Percentiles rank a stretch among this genome's conserved stretches.
Evolutionary conservation across 2,329 filamentous ascomycete genomes (phyloP).

Genomic region (Catunica adiposa): DNA sequence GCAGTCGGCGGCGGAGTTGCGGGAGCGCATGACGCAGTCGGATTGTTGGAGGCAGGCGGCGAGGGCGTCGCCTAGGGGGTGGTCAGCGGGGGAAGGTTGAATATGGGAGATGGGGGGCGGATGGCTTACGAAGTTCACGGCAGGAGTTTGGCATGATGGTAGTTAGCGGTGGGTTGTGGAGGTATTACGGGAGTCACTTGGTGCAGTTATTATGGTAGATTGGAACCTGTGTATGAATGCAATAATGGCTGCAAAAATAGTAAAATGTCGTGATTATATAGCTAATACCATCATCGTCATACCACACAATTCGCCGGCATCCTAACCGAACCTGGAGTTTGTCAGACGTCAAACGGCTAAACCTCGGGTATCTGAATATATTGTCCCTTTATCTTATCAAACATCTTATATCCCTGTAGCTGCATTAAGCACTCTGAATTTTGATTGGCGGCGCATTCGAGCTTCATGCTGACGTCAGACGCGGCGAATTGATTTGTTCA

Average conservation of each 20-base stretch:
- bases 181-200: background rate
- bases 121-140: conserved; percentile 79
- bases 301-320: background rate
- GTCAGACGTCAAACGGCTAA: background rate
- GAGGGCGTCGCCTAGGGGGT: conserved; percentile 59
- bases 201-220: background rate
- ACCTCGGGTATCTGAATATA: background rate
- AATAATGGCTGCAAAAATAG: no score
- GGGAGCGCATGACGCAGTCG: conserved; percentile 88
- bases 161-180: background rate
- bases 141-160: conserved; percentile 79
- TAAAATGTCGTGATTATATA: background rate
- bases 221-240: no score
- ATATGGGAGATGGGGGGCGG: conserved; percentile 15
- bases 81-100: conserved; percentile 4
- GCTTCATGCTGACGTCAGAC: conserved; percentile 1
- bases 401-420: background rate
- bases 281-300: background rate
- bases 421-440: background rate
- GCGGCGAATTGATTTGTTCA: background rate
- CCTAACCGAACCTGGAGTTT: background rate
- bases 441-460: background rate
- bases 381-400: background rate
- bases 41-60: conserved; percentile 91
- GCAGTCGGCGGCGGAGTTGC: conserved; percentile 74